Conservation (phyloP, 495 filamentous ascomycete genomes). For the Aspergillus cavernicola region DNA sequence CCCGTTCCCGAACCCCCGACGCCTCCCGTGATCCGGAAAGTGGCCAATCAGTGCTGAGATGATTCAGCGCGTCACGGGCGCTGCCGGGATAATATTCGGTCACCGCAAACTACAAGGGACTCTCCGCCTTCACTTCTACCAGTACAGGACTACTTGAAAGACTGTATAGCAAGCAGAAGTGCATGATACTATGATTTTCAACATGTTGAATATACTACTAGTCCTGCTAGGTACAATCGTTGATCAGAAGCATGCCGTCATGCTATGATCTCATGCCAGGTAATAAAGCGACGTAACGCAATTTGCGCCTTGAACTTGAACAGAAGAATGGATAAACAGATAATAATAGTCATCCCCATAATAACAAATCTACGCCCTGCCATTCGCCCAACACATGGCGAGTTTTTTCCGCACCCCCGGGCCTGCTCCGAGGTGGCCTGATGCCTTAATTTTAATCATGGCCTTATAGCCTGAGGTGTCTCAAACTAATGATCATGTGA, state of each 20-base stretch:
- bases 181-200: neutral
- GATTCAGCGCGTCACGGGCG: conserved; percentile 39
- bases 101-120: neutral
- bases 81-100: conserved; percentile 27
- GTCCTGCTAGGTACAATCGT: neutral
- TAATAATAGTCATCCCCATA: conserved; percentile 8
- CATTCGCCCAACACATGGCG: conserved; percentile 15
- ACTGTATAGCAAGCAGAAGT: neutral
- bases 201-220: neutral
- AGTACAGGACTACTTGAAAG: neutral
- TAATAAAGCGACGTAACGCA: neutral
- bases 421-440: conserved; percentile 2
- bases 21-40: conserved; percentile 35
- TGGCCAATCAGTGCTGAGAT: conserved; percentile 37
- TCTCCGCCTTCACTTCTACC: neutral
- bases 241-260: neutral
- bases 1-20: conserved; percentile 24
- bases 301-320: neutral
- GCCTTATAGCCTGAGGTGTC: conserved; percentile 4
- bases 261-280: conserved; percentile 14
- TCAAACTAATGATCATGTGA: conserved; percentile 9
- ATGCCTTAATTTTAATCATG: neutral
- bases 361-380: conserved; percentile 6
- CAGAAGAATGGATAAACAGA: neutral
- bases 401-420: conserved; percentile 14